Conservation (phyloP, 768 basidiomycete species). For the Botryobasidium botryosum region DNA sequence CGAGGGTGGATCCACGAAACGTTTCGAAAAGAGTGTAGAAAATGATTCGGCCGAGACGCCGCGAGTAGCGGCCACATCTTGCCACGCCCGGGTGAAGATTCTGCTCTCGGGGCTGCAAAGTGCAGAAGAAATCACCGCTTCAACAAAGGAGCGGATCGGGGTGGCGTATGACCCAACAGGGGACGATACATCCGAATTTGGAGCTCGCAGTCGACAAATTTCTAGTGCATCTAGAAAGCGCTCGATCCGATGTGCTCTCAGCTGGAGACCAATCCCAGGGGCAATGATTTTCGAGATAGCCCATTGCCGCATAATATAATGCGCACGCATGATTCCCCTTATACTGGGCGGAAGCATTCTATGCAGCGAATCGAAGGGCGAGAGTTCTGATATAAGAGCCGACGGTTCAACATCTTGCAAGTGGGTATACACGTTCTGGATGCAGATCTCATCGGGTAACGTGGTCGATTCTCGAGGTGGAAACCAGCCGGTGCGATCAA, state of each 20-base stretch:
- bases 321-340: constrained; percentile 61
- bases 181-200: constrained; percentile 20
- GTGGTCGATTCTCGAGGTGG: constrained; percentile 34
- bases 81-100: constrained; percentile 65
- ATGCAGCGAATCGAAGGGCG: constrained; percentile 46
- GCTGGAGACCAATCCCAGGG: constrained; percentile 42
- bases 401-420: constrained; percentile 60
- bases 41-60: constrained; percentile 48
- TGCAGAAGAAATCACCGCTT: constrained; percentile 59
- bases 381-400: constrained; percentile 47
- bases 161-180: constrained; percentile 32
- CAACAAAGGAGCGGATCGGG: constrained; percentile 67
- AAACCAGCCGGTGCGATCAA: constrained; percentile 72
- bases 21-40: constrained; percentile 35
- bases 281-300: constrained; percentile 49
- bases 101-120: constrained; percentile 64
- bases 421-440: constrained; percentile 63
- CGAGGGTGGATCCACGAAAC: constrained; percentile 23
- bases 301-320: constrained; percentile 66
- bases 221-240: constrained; percentile 54
- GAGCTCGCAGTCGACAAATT: constrained; percentile 39
- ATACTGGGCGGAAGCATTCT: constrained; percentile 53
- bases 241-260: constrained; percentile 58
- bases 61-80: constrained; percentile 45
- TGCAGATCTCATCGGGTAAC: constrained; percentile 45